Evolutionary conservation across 768 basidiomycete genomes (phyloP).

Genomic region (Tulasnella sp.): DNA sequence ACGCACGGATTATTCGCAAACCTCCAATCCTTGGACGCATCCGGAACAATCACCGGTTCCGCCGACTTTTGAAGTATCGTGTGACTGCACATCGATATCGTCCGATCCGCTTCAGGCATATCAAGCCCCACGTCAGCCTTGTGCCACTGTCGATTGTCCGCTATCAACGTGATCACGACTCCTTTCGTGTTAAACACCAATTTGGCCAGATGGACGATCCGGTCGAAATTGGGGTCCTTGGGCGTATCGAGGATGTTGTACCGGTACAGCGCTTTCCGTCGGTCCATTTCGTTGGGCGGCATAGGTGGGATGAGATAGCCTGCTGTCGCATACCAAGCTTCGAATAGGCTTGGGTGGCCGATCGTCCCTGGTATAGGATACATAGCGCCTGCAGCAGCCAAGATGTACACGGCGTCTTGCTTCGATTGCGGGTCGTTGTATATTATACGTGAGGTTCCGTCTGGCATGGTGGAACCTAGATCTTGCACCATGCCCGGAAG

Average conservation of each 20-base stretch:
- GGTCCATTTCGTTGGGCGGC: conserved; percentile 75
- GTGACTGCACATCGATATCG: conserved; percentile 75
- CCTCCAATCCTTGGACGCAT: conserved; percentile 76
- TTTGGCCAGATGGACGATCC: conserved; percentile 87
- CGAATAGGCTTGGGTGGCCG: not conserved
- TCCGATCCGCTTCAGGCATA: conserved; percentile 41
- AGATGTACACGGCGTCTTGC: not conserved
- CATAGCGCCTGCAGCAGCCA: not conserved
- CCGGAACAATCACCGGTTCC: conserved; percentile 80
- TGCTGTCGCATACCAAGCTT: conserved; percentile 20
- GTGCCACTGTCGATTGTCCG: conserved; percentile 83
- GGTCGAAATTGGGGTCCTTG: conserved; percentile 83
- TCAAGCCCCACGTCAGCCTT: conserved; percentile 66
- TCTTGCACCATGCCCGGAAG: not conserved
- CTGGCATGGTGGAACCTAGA: not conserved
- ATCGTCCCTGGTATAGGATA: not conserved
- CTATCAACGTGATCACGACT: conserved; percentile 75
- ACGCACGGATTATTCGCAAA: conserved; percentile 77
- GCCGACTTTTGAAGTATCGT: conserved; percentile 70
- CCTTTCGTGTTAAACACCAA: conserved; percentile 86
- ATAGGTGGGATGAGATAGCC: conserved; percentile 62
- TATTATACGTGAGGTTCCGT: not conserved
- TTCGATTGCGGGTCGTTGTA: not conserved
- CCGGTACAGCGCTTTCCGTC: conserved; percentile 80
- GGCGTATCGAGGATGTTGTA: conserved; percentile 82